Evolutionary conservation across 2,329 filamentous ascomycete species (phyloP).

Genomic region (Myriosclerotinia duriaeana): DNA sequence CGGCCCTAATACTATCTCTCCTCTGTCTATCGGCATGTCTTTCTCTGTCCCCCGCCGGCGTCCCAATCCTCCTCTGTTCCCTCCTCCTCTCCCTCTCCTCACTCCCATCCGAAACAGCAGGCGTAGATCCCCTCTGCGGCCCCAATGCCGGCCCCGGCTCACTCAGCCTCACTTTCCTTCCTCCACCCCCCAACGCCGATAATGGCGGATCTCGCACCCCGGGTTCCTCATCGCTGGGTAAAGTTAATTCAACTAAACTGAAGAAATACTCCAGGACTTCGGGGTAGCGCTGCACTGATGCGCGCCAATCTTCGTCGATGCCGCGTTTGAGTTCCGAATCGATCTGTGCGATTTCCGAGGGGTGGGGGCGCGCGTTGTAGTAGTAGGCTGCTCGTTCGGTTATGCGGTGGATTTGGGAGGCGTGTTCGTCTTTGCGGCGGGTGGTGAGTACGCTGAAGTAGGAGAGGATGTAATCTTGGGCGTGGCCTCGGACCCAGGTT

Average conservation of each 20-base stretch:
- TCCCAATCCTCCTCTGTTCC: slow-evolving; percentile 27
- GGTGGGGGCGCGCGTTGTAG: slow-evolving; percentile 58
- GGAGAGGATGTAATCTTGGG: slow-evolving; percentile 66
- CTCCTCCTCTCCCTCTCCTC: slow-evolving; percentile 25
- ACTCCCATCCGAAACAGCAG: slow-evolving; percentile 25
- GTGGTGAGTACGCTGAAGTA: slow-evolving; percentile 63
- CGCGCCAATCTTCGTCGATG: slow-evolving; percentile 77
- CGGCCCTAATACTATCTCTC: slow-evolving; percentile 25
- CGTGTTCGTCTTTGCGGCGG: slow-evolving; percentile 58
- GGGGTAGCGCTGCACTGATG: slow-evolving; percentile 72
- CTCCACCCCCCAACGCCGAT: slow-evolving; percentile 42
- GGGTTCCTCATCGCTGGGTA: slow-evolving; percentile 62
- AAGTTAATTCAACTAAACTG: slow-evolving; percentile 62
- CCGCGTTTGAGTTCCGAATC: slow-evolving; percentile 67
- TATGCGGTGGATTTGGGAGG: slow-evolving; percentile 56
- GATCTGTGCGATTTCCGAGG: slow-evolving; percentile 62
- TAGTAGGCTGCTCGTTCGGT: slow-evolving; percentile 56
- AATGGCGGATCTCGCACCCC: slow-evolving; percentile 60
- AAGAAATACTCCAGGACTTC: slow-evolving; percentile 83
- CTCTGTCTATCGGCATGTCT: slow-evolving; percentile 22
- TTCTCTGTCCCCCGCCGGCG: slow-evolving; percentile 18
- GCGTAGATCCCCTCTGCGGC: slow-evolving; percentile 28
- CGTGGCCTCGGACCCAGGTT: slow-evolving; percentile 62
- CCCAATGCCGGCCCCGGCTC: slow-evolving; percentile 31
- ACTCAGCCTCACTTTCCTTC: slow-evolving; percentile 35